Conservation (phyloP, 352 stramenopile species). For the Globisporangium megalacanthum region DNA sequence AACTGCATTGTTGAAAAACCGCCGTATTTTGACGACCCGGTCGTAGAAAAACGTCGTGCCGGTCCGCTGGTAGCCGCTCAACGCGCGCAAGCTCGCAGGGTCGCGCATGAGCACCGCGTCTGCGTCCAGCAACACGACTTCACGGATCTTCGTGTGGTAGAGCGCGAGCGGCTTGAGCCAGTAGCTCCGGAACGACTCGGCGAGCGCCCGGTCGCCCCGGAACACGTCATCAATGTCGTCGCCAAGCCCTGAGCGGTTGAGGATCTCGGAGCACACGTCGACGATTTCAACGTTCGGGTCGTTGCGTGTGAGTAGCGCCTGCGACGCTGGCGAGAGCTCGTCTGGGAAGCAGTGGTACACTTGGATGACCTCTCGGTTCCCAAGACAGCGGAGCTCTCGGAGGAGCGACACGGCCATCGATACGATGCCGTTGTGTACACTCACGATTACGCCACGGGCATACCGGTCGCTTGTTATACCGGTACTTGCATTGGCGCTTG, state of each 20-base stretch:
- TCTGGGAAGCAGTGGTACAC: slow-evolving; percentile 39
- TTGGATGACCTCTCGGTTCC: slow-evolving; percentile 35
- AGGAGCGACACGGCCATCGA: slow-evolving; percentile 54
- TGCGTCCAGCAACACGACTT: slow-evolving; percentile 48
- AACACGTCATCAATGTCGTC: slow-evolving; percentile 22
- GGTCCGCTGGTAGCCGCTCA: slow-evolving; percentile 33
- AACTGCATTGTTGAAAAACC: slow-evolving; percentile 52
- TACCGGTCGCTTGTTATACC: background rate
- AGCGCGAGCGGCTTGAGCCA: slow-evolving; percentile 62
- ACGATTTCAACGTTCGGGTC: slow-evolving; percentile 54
- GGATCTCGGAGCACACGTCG: slow-evolving; percentile 44
- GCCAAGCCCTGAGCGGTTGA: slow-evolving; percentile 11
- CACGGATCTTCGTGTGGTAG: slow-evolving; percentile 34
- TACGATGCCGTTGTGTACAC: slow-evolving; percentile 38
- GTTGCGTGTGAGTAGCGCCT: slow-evolving; percentile 28
- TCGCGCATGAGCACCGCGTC: slow-evolving; percentile 40
- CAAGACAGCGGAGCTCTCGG: slow-evolving; percentile 38
- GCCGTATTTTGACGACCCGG: slow-evolving; percentile 44
- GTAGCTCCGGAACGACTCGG: slow-evolving; percentile 34
- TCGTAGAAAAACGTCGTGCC: slow-evolving; percentile 73
- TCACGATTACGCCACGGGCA: slow-evolving; percentile 28
- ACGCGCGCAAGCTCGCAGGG: slow-evolving; percentile 31
- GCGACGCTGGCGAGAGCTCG: slow-evolving; percentile 31
- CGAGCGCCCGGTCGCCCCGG: slow-evolving; percentile 18
- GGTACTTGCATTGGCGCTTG: too few species aligned